phyloP scores from a whole-genome alignment of 2,329 filamentous ascomycete genomes.

The Coniella vitis region DNA sequence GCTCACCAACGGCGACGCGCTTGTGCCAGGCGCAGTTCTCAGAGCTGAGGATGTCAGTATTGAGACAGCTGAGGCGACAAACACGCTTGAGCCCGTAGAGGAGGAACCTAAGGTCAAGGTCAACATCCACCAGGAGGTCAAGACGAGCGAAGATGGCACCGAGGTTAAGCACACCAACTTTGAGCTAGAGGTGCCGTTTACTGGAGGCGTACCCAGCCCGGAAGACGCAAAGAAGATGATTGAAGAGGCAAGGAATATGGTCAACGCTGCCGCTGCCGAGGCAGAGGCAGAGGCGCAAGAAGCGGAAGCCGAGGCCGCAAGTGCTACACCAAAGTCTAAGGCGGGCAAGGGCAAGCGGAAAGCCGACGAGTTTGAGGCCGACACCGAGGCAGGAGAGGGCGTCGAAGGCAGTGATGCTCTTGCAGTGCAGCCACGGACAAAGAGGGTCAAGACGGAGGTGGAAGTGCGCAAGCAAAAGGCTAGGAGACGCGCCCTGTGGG shows the following conservation, averaged over 20 bases:
- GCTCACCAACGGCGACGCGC: constrained; percentile 24
- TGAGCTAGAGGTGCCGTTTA: constrained; percentile 65
- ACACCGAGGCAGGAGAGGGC: constrained; percentile 33
- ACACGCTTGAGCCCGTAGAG: constrained; percentile 45
- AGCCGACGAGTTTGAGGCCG: constrained; percentile 63
- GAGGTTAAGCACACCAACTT: constrained; percentile 68
- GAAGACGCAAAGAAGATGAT: constrained; percentile 81
- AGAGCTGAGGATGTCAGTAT: constrained; percentile 27
- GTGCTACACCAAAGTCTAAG: constrained; percentile 25
- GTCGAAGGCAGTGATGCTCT: constrained; percentile 32
- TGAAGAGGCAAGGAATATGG: constrained; percentile 80
- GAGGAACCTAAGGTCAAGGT: constrained; percentile 59
- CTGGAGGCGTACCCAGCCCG: constrained; percentile 62
- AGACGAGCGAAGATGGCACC: constrained; percentile 46
- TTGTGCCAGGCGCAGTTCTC: constrained; percentile 10
- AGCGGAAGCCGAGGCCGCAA: neutral
- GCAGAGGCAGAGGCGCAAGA: constrained; percentile 26
- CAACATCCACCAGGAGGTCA: constrained; percentile 59
- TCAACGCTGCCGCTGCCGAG: constrained; percentile 53
- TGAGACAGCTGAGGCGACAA: constrained; percentile 45
- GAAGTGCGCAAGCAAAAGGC: constrained; percentile 82
- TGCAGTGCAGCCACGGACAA: constrained; percentile 47
- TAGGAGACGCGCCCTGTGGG: constrained; percentile 76
- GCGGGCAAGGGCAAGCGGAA: constrained; percentile 60
- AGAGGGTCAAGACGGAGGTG: constrained; percentile 75